These are phyloP conservation scores for Chrysopogon serrulatus DNA, from an alignment of 176 grass and related monocot genomes.

Conservation along the genomic window DNA sequence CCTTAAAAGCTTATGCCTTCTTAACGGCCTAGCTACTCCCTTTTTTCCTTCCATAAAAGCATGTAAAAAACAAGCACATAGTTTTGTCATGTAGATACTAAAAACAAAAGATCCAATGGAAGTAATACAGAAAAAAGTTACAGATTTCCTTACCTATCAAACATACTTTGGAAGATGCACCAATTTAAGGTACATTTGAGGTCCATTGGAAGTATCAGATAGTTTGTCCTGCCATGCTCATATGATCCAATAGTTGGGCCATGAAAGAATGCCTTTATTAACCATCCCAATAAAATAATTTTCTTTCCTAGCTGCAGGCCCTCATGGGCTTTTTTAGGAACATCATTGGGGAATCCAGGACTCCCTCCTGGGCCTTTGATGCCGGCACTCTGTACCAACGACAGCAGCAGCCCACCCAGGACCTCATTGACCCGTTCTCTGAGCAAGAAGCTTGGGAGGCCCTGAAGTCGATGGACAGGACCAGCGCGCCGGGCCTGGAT, in stretches of 20 bases:
- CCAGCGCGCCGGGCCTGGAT: too few species aligned
- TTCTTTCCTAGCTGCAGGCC: too few species aligned
- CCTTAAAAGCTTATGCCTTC: not conserved
- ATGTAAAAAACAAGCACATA: slow-evolving; percentile 11
- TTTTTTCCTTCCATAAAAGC: not conserved
- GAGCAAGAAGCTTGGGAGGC: too few species aligned
- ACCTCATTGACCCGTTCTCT: too few species aligned
- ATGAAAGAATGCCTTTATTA: slow-evolving; percentile 89
- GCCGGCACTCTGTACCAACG: too few species aligned
- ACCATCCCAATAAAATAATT: slow-evolving; percentile 99
- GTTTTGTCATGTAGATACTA: not conserved
- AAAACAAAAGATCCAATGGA: not conserved
- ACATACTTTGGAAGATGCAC: slow-evolving; percentile 99
- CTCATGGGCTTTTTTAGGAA: too few species aligned
- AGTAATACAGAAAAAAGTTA: not conserved
- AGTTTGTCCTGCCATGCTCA: slow-evolving; percentile 44
- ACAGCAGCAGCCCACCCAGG: too few species aligned
- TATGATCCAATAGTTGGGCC: slow-evolving; percentile 54
- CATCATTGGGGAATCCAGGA: too few species aligned
- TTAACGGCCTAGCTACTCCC: not conserved
- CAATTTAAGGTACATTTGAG: slow-evolving; percentile 96
- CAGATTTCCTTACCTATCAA: slow-evolving; percentile 67
- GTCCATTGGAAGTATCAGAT: slow-evolving; percentile 84
- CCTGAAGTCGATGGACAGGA: too few species aligned
- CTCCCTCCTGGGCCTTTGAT: too few species aligned